Percentiles rank a stretch among this genome's conserved stretches.
These are phyloP conservation scores for Tylopilus sp. DNA, from an alignment of 1,284 basidiomycete species.

Conservation along the genomic window DNA sequence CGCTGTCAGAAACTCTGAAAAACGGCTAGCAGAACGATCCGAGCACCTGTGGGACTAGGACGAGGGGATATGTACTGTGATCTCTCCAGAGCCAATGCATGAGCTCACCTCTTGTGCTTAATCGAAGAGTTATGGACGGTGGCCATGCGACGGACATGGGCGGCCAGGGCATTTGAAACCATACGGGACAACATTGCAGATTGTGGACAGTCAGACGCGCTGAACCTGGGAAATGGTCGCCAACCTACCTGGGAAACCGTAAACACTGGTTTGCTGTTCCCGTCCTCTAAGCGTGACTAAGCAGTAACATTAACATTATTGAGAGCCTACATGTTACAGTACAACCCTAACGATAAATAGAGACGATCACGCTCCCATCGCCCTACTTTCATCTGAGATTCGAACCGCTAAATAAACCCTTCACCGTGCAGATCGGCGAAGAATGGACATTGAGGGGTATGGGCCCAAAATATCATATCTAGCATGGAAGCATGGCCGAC, in stretches of 20 bases:
- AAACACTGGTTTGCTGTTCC: neutral
- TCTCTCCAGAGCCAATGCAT: neutral
- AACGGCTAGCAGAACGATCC: neutral
- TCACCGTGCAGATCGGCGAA: slow-evolving; percentile 9
- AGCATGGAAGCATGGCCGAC: slow-evolving; percentile 12
- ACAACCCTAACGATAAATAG: slow-evolving; percentile 10
- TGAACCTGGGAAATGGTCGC: neutral
- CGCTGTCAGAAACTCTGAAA: slow-evolving; percentile 5
- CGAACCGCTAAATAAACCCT: neutral
- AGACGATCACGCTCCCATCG: neutral
- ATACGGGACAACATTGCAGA: slow-evolving; percentile 19
- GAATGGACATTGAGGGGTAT: slow-evolving; percentile 24
- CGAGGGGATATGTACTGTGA: slow-evolving; percentile 6
- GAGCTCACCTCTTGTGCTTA: slow-evolving; percentile 22
- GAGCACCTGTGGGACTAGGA: slow-evolving; percentile 31
- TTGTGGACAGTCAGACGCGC: neutral
- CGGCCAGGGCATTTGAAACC: neutral
- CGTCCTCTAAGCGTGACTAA: slow-evolving; percentile 17
- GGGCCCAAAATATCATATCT: slow-evolving; percentile 26
- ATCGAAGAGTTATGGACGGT: slow-evolving; percentile 17
- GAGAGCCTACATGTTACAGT: too few species aligned
- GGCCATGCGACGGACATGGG: slow-evolving; percentile 22
- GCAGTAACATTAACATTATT: too few species aligned
- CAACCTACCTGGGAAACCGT: neutral
- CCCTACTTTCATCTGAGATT: neutral